Evolutionary conservation across 306 rosid genomes (phyloP), one percentile per base, ranked within the genome.

Genomic region (Trifolium fragiferum): DNA sequence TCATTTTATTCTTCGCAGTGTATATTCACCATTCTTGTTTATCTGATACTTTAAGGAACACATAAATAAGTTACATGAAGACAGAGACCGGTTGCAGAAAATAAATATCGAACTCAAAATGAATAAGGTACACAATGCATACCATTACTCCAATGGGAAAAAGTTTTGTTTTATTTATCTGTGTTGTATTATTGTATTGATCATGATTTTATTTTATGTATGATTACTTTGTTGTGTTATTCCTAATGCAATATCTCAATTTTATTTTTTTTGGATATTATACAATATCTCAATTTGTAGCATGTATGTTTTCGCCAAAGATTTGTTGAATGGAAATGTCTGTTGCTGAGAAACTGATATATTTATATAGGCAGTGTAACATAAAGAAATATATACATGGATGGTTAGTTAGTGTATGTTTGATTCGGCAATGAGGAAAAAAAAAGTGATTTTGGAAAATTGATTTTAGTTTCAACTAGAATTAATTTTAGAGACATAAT

Each of bases 11-110:
- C 35, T 33, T 7, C 6, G 8, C 60, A 14, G 15, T 10, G 13
- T 41, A 64, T 54, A 73, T 55, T 55, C 58, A 73, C 61, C 18
- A 3, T 49, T 64, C 15, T 78, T 77, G 4, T 60, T 68, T 74
- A 51, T 80, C 16, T 70, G 37, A 19, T 80, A 61, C 30, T 75
- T 57, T 11, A 67, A 88, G 96, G 91, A 89, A 63, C 74, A 88
- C 62, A 83, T 87, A 40, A 73, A 63, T 55, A 68, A 40, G 43
- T 76, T 90, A 81, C 86, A 83, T 87, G 35, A 21, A 10, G 74
- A 82, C 49, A 86, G 73, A 35, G 30, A 14, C 64, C 75, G 77
- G 10, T 73, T 85, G 82, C 65, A 54, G 83, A 67, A 76, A 61
- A 25, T 41, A 50, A 88, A 80, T 64, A 33, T 20, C 14, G 65